These are phyloP conservation scores for Cetraspora pellucida DNA, from an alignment of 192 early-diverging fungal species.

Conservation along the genomic window DNA sequence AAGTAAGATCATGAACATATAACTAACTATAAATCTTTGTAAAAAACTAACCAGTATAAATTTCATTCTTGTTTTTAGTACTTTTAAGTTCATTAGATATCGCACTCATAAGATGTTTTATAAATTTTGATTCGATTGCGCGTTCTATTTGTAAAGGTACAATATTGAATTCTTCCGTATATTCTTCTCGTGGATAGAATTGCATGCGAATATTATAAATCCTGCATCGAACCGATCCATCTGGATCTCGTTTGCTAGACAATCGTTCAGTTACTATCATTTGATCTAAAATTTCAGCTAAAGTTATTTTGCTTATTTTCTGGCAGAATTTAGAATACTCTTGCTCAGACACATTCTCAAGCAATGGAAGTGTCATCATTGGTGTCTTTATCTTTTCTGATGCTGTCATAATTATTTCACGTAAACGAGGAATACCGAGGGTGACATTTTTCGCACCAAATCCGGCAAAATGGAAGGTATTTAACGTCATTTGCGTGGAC, in stretches of 20 bases:
- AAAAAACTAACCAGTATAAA: background rate
- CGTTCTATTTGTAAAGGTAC: conserved; percentile 65
- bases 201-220: conserved; percentile 79
- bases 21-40: background rate
- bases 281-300: conserved; percentile 85
- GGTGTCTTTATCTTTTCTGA: conserved; percentile 89
- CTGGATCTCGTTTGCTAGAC: conserved; percentile 45
- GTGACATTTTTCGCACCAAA: conserved; percentile 98
- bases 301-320: conserved; percentile 70
- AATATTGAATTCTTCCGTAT: conserved; percentile 77
- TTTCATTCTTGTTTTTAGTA: background rate
- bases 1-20: background rate
- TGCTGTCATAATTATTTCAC: conserved; percentile 99
- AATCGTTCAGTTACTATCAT: conserved; percentile 83
- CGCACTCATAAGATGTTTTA: conserved; percentile 69
- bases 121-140: conserved; percentile 74
- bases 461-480: conserved; percentile 99
- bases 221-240: conserved; percentile 59
- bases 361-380: conserved; percentile 86
- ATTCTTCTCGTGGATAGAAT: conserved; percentile 82
- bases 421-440: conserved; percentile 98
- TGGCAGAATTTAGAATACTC: conserved; percentile 68
- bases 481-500: conserved; percentile 99
- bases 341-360: conserved; percentile 63
- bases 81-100: conserved; percentile 67